Evolutionary conservation across 176 grass and related monocot genomes (phyloP).

Genomic region (Calamus simplicifolius): DNA sequence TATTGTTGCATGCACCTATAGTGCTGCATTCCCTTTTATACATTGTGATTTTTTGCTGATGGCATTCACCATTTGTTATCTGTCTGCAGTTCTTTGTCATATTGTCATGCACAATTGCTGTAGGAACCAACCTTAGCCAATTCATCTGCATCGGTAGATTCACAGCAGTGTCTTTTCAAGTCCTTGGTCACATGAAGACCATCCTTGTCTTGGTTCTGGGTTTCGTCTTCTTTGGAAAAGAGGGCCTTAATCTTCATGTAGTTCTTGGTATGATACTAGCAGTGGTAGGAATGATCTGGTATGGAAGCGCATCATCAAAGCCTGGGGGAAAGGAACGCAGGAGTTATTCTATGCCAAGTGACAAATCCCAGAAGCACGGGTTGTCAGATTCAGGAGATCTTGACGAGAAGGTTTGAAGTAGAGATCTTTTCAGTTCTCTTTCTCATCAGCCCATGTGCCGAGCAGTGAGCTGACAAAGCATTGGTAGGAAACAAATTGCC

Average conservation of each 20-base stretch:
- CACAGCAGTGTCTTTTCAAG: constrained; percentile 33
- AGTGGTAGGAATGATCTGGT: constrained; percentile 28
- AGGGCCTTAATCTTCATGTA: constrained; percentile 22
- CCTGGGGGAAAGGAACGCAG: constrained; percentile 27
- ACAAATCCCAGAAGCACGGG: constrained; percentile 18
- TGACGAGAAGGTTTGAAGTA: constrained; percentile 14
- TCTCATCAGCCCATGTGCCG: no score
- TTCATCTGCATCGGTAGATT: constrained; percentile 38
- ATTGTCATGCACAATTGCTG: constrained; percentile 40
- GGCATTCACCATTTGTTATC: constrained; percentile 5
- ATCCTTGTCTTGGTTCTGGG: constrained; percentile 32
- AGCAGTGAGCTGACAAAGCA: no score
- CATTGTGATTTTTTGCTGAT: background rate
- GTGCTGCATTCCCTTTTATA: no score
- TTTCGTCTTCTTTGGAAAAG: constrained; percentile 30
- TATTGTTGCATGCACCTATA: no score
- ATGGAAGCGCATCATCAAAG: constrained; percentile 19
- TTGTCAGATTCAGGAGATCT: background rate
- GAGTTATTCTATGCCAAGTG: background rate
- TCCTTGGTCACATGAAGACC: constrained; percentile 31
- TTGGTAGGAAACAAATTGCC: no score
- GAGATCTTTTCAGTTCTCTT: background rate
- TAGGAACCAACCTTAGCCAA: constrained; percentile 49
- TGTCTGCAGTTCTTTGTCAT: constrained; percentile 32
- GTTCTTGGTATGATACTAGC: constrained; percentile 26